phyloP scores from a whole-genome alignment of 306 rosid species.

The Carpinus fangiana region DNA sequence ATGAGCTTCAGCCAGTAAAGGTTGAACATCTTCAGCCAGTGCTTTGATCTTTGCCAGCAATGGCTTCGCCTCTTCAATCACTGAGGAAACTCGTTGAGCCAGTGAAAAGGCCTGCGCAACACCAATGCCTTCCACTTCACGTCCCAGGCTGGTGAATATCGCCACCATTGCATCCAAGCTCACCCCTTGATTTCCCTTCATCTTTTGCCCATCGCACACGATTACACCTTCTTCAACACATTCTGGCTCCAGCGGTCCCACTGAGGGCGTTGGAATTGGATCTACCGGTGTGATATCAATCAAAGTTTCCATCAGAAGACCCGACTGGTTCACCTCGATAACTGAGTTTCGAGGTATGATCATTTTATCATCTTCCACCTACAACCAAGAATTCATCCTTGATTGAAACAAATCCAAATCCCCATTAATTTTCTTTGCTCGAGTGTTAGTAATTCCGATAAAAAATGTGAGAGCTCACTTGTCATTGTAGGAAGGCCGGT shows the following conservation, averaged over 20 bases:
- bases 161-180: slow-evolving; percentile 87
- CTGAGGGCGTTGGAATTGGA: slow-evolving; percentile 76
- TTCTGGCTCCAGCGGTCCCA: slow-evolving; percentile 77
- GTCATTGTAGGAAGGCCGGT: no score
- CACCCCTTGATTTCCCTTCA: slow-evolving; percentile 76
- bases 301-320: slow-evolving; percentile 93
- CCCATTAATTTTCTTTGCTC: no score
- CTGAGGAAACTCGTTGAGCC: slow-evolving; percentile 67
- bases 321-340: slow-evolving; percentile 95
- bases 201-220: slow-evolving; percentile 78
- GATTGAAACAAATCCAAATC: no score
- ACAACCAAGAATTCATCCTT: neutral
- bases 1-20: slow-evolving; percentile 82
- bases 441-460: no score
- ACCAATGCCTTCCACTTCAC: slow-evolving; percentile 84
- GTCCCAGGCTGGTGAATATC: slow-evolving; percentile 79
- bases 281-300: slow-evolving; percentile 82
- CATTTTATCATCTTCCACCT: slow-evolving; percentile 92
- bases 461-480: no score
- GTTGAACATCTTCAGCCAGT: slow-evolving; percentile 92
- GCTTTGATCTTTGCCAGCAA: slow-evolving; percentile 86
- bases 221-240: slow-evolving; percentile 83
- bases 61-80: slow-evolving; percentile 83
- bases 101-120: slow-evolving; percentile 53
- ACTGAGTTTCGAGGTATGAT: slow-evolving; percentile 84